Evolutionary conservation across 768 basidiomycete genomes (phyloP).

Genomic region (Serendipita vermifera): DNA sequence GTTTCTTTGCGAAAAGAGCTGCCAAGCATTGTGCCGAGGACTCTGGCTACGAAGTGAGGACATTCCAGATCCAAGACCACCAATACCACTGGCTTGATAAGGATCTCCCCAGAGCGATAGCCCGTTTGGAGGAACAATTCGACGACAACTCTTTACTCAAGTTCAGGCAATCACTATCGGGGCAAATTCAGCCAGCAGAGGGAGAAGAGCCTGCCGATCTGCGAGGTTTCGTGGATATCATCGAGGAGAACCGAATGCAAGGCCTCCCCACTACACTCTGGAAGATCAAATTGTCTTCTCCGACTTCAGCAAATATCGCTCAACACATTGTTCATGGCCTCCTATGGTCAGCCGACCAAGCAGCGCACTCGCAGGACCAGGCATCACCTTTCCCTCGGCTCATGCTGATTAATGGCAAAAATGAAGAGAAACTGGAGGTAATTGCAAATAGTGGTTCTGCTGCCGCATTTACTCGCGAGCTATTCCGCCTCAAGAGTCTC

Average conservation of each 20-base stretch:
- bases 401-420: constrained; percentile 8
- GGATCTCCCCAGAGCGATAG: neutral
- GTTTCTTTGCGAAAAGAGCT: constrained; percentile 6
- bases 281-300: constrained; percentile 11
- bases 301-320: neutral
- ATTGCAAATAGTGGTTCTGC: neutral
- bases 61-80: constrained; percentile 7
- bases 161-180: neutral
- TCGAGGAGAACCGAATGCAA: neutral
- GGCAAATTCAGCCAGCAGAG: neutral
- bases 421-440: constrained; percentile 10
- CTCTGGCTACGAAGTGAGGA: constrained; percentile 3
- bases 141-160: neutral
- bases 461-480: neutral
- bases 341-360: constrained; percentile 2
- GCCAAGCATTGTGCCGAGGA: neutral
- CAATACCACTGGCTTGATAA: constrained; percentile 8
- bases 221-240: constrained; percentile 5
- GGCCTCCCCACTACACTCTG: neutral
- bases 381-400: constrained; percentile 1
- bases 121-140: neutral
- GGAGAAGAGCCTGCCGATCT: neutral
- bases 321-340: constrained; percentile 2
- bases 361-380: neutral
- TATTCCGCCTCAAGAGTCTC: no score